Base-by-base conservation (phyloP, 805 yeast species). In the Candida schatavii region DNA sequence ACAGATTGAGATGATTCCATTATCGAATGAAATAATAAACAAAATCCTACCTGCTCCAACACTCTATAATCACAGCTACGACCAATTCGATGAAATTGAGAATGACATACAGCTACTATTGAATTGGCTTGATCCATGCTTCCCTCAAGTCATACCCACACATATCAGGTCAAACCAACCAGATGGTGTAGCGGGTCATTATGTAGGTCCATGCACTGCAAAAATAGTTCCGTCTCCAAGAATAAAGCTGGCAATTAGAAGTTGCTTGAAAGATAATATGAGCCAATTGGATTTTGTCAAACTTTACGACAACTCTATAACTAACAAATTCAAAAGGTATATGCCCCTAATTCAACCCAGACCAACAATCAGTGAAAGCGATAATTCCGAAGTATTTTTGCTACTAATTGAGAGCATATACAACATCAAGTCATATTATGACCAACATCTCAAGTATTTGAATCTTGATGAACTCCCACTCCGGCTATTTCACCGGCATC, bases 71-170 rank as follows among this genome's bases (percentile, higher is more conserved):
- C 39, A 36, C 20, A 25, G 14, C 27, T 36, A 36, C 26, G 39
- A 18, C 39, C 39, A 44, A 3, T 47, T 42, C 19, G 39, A 43
- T 22, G 69, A 66, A 23, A 46, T 60, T 9, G 70, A 67, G 40
- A 66, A 63, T 46, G 72, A 67, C 45, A 51, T 66, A 13, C 57
- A 56, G 25, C 53, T 56, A 26, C 53, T 67, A 5, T 52, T 67
- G 6, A 47, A 59, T 34, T 66, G 68, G 66, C 52, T 66, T 15
- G 50, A 48, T 43, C 68, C 70, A 2, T 56, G 47, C 43, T 60
- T 56, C 37, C 61, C 63, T 19, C 34, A 31, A 34, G 15, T 13
- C 9, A 10, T 25, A 13, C 28, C 28, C 9, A n/a, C n/a, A n/a
- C n/a, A n/a, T n/a, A 23, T 23, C 7, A 7, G 10, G 27, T 23